Base-by-base conservation (phyloP, 2,329 filamentous ascomycete genomes). In the Exophiala sp. region DNA sequence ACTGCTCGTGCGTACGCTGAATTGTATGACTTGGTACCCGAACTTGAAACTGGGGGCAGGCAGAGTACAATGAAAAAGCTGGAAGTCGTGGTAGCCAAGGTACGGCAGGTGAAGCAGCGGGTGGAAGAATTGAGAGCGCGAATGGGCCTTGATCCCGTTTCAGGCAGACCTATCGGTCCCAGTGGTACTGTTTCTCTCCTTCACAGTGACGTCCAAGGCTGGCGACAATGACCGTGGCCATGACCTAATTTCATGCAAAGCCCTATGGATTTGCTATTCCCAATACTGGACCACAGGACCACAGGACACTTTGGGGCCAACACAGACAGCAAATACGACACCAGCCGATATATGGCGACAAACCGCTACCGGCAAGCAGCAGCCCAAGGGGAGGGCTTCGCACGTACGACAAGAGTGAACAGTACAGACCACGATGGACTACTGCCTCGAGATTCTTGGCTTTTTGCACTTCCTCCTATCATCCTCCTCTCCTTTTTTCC, bases 51-150 rank as follows among this genome's bases (percentile, higher is more conserved):
- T 14, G 27, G 51, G 50, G 57, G 58, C 1, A 61, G 60, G 42
- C 59, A 58, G 32, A 61, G 59, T 43, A 58, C 55, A 2, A 59
- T 61, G 59, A 59, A 61, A 42, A 60, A 58, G 48, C 58, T 61
- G 4, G 57, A 59, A 39, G 44, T 57, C 19, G 59, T 61, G 9
- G 59, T 61, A 19, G 52, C 51, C 18, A 58, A 60, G 30, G 55
- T 59, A 23, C 38, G 35, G 18, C 38, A 39, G 14, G 52, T 56
- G 18, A 59, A 58, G 44, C 42, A 48, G 22, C 43, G 40, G 19
- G 50, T 58, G 8, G 55, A 58, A 35, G 48, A 51, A 19, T 34
- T 59, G 30, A 50, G 57, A 21, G 22, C 30, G 6, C 44, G 52
- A 22, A 13, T 56, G 16, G 57, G 57, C 13, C 30, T 53, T 9